Base-by-base conservation (phyloP, 495 filamentous ascomycete genomes). In the Penicillium malachiteum region DNA sequence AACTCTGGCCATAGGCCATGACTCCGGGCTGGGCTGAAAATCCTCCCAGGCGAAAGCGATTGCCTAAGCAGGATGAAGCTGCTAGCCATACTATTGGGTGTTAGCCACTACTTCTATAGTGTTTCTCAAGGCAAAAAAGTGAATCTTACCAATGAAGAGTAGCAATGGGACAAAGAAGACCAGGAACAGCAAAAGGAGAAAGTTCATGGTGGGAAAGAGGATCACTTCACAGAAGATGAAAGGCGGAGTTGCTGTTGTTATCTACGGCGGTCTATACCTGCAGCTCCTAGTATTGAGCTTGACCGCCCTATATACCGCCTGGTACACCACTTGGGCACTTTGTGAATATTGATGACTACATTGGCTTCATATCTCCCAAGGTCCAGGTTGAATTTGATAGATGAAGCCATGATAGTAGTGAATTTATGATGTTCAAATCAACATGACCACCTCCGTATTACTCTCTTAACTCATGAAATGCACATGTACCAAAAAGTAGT, bases 1-100 rank as follows among this genome's bases (percentile, higher is more conserved):
- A 86, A 47, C 74, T 75, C 52, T 79, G 65, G 30, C 79, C 83
- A 57, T 80, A 87, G 7, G 75, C 58, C 16, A 74, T 77, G 16
- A 73, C 49, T 3, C 73, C 71, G 13, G 75, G 66, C 21, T 71
- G 68, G 14, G 66, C 52, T 8, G 68, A 64, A n/a, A 64, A 61
- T 35, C 68, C 58, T 44, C 70, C 72, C 35, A 76, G 51, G 37
- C 72, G 71, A 58, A 84, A 72, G 12, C 74, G 70, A 66, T 80
- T 79, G 33, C 82, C 81, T 17, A 86, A 64, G 59, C 82, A 87
- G 17, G 82, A 84, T 17, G 83, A 85, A 41, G 84, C 63, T 49
- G 74, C 79, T 18, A 87, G 71, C 71, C 77, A 86, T 60, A 66
- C 80, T 82, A 57, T 42, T 38, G 6, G 37, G 45, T 65, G 60